Base-by-base conservation (phyloP, 2,329 filamentous ascomycete genomes). In the Gyromitra esculenta region DNA sequence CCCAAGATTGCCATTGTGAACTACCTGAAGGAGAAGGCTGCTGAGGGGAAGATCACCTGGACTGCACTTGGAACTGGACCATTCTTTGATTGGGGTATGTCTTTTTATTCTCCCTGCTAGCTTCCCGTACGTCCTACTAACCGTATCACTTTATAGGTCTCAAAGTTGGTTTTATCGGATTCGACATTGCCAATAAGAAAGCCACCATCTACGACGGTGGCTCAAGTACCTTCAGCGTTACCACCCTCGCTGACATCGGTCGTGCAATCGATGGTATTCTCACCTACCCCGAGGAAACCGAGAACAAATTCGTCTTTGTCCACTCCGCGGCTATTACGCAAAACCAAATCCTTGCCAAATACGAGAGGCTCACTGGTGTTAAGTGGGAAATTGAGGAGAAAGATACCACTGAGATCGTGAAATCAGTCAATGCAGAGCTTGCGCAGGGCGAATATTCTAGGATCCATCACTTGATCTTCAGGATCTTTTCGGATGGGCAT, bases 81-180 rank as follows among this genome's bases (percentile, higher is more conserved):
- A 0, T 91, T 91, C 82, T 86, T 91, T 73, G 89, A 91, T 81
- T 90, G 87, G 88, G 85, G 80, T 75, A 60, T 76, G 67, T 45
- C 7, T 50, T 18, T 31, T 13, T 3, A 7, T 39, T 11, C 31
- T 41, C 18, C 39, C 15, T 31, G 25, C 25, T 59, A 13, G 5
- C 50, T 50, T n/a, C 45, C 13, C 8, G 4, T 48, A 21, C 7
- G 8, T 5, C 8, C 9, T 37, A 15, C 31, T 76, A 43, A 76
- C 25, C 13, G 1, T 64, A 31, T 9, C 21, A 39, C 11, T 6
- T 62, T 86, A 4, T 48, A 81, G 77, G 79, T 48, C 62, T 84
- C 15, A 67, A 81, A 41, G 56, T 82, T 0, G 82, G 82, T 1
- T 86, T 89, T 79, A 63, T 88, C 4, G 80, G 80, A 21, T 65